Evolutionary conservation across 768 basidiomycete species (phyloP).

Genomic region (Suillus bovinus): DNA sequence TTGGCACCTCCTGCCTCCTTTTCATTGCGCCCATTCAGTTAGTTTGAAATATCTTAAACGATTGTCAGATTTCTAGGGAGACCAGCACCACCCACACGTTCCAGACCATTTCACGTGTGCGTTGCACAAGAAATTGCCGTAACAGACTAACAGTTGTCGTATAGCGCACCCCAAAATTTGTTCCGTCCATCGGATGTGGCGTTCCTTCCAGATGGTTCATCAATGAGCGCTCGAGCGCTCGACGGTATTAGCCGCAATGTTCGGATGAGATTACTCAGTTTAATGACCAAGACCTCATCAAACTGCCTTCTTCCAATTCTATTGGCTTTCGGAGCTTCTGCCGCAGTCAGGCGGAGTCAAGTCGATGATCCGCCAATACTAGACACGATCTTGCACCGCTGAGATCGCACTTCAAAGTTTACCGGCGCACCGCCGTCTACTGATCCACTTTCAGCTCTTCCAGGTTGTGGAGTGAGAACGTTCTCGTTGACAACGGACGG

Average conservation of each 20-base stretch:
- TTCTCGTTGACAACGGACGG: neutral
- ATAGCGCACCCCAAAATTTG: neutral
- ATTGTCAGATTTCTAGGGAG: neutral
- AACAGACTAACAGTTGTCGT: neutral
- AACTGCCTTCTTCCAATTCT: neutral
- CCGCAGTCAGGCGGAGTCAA: constrained; percentile 1
- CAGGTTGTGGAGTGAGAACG: constrained; percentile 7
- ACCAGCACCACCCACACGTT: neutral
- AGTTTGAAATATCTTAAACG: neutral
- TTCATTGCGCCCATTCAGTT: neutral
- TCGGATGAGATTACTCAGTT: neutral
- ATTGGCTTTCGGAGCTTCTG: neutral
- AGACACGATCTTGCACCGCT: neutral
- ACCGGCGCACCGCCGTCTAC: neutral
- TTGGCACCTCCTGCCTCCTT: neutral
- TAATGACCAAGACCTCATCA: neutral
- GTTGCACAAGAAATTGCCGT: neutral
- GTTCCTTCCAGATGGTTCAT: neutral
- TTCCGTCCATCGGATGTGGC: constrained; percentile 6
- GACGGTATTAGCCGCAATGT: neutral
- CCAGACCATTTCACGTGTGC: neutral
- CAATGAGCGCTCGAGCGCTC: neutral
- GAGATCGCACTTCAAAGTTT: constrained; percentile 8
- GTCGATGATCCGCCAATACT: neutral
- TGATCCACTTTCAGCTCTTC: neutral